Evolutionary conservation across 2,329 filamentous ascomycete species (phyloP).

Genomic region (Aspergillus fumigatiaffinis): DNA sequence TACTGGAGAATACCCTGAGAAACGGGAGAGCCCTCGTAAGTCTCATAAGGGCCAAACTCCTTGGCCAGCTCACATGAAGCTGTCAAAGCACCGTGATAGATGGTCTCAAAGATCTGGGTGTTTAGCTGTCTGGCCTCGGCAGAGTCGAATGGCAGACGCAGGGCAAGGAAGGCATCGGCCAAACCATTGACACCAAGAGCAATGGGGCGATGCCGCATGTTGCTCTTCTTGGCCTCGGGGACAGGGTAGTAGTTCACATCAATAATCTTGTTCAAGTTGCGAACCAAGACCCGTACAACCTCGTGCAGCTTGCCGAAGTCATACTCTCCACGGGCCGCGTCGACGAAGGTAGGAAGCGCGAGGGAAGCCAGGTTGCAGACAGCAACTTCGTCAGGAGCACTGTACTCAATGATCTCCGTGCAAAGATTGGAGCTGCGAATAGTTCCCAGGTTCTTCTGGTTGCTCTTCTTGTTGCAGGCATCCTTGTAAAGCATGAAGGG

Average conservation of each 20-base stretch:
- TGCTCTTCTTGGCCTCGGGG: slow-evolving; percentile 86
- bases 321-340: slow-evolving; percentile 77
- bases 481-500: slow-evolving; percentile 99
- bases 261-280: slow-evolving; percentile 97
- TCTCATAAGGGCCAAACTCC: slow-evolving; percentile 77
- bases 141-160: slow-evolving; percentile 95
- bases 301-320: slow-evolving; percentile 98
- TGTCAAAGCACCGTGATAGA: slow-evolving; percentile 93
- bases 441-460: slow-evolving; percentile 98
- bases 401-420: slow-evolving; percentile 98
- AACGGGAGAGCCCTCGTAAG: slow-evolving; percentile 88
- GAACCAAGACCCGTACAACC: slow-evolving; percentile 84
- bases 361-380: slow-evolving; percentile 97
- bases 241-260: slow-evolving; percentile 99
- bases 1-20: slow-evolving; percentile 96
- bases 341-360: slow-evolving; percentile 84
- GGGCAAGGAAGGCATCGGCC: slow-evolving; percentile 94
- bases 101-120: slow-evolving; percentile 98
- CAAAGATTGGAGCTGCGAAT: slow-evolving; percentile 98
- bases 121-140: slow-evolving; percentile 90
- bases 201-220: slow-evolving; percentile 94
- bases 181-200: slow-evolving; percentile 97
- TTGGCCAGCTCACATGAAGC: slow-evolving; percentile 84
- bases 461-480: slow-evolving; percentile 96
- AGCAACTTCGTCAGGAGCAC: slow-evolving; percentile 92